Percentiles rank a stretch among this genome's conserved stretches.
These are phyloP conservation scores for Botrytis squamosa DNA, from an alignment of 2,329 filamentous ascomycete genomes.

Conservation along the genomic window DNA sequence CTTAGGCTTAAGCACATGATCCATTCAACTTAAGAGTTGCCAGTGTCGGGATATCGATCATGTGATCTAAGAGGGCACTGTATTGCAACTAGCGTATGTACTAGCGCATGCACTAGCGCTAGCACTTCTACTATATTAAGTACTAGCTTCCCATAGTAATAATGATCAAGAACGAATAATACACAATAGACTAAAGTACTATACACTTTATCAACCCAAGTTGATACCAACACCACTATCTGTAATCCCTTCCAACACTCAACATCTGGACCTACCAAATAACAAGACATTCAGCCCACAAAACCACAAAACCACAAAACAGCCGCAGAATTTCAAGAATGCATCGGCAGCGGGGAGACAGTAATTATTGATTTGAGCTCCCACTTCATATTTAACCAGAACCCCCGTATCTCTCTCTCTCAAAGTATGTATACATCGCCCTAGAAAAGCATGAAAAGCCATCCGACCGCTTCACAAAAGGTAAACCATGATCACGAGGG, in stretches of 20 bases:
- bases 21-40: no score
- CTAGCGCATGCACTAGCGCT: no score
- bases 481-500: neutral
- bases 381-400: neutral
- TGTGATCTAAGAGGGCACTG: no score
- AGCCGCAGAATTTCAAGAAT: neutral
- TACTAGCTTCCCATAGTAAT: no score
- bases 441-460: neutral
- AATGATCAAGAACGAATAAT: no score
- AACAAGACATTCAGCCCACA: neutral
- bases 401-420: neutral
- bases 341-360: neutral
- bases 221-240: no score
- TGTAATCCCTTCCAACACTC: neutral
- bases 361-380: neutral
- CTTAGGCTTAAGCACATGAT: no score
- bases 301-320: neutral
- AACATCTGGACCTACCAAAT: neutral
- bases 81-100: no score
- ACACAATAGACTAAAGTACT: no score
- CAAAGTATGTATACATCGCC: neutral
- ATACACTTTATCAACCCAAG: no score
- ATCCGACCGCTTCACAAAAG: neutral
- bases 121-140: no score
- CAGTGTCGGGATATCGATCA: no score